Evolutionary conservation across 768 basidiomycete genomes (phyloP).

Genomic region (Boletus vermiculosoides): DNA sequence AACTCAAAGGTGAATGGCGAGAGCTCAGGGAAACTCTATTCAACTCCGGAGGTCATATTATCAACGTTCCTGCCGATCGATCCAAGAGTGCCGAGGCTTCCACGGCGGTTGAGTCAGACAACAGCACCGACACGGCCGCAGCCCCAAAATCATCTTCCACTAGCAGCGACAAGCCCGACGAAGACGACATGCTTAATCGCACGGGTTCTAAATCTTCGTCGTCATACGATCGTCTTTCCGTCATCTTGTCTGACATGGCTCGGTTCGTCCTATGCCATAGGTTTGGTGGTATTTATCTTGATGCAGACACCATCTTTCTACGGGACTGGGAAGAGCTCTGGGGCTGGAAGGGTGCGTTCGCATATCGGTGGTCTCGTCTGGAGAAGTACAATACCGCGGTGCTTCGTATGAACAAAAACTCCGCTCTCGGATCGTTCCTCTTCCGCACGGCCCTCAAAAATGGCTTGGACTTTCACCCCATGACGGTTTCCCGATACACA

Average conservation of each 20-base stretch:
- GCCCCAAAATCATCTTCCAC: slow-evolving; percentile 21
- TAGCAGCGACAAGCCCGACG: slow-evolving; percentile 35
- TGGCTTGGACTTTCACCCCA: slow-evolving; percentile 93
- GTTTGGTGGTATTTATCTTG: slow-evolving; percentile 94
- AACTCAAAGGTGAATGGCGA: slow-evolving; percentile 90
- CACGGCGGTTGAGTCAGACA: slow-evolving; percentile 16
- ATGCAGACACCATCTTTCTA: slow-evolving; percentile 93
- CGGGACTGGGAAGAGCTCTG: slow-evolving; percentile 99
- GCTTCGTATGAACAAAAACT: slow-evolving; percentile 88
- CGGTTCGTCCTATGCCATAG: slow-evolving; percentile 96
- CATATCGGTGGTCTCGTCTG: slow-evolving; percentile 92
- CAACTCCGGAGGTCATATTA: slow-evolving; percentile 81
- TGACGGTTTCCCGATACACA: slow-evolving; percentile 88
- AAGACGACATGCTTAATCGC: slow-evolving; percentile 67
- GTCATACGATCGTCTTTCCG: slow-evolving; percentile 88
- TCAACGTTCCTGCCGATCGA: slow-evolving; percentile 56
- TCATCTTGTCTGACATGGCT: slow-evolving; percentile 95
- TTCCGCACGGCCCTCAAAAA: slow-evolving; percentile 95
- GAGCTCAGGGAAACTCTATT: slow-evolving; percentile 70
- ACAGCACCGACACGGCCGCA: slow-evolving; percentile 21
- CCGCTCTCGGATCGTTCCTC: slow-evolving; percentile 88
- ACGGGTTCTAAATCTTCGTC: slow-evolving; percentile 85
- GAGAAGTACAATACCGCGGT: slow-evolving; percentile 97
- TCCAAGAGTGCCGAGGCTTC: slow-evolving; percentile 29
- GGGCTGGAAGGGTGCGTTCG: slow-evolving; percentile 96